Percentiles rank a stretch among this genome's conserved stretches.
These are phyloP conservation scores for Colletotrichum noveboracense DNA, from an alignment of 2,329 filamentous ascomycete genomes.

Conservation along the genomic window DNA sequence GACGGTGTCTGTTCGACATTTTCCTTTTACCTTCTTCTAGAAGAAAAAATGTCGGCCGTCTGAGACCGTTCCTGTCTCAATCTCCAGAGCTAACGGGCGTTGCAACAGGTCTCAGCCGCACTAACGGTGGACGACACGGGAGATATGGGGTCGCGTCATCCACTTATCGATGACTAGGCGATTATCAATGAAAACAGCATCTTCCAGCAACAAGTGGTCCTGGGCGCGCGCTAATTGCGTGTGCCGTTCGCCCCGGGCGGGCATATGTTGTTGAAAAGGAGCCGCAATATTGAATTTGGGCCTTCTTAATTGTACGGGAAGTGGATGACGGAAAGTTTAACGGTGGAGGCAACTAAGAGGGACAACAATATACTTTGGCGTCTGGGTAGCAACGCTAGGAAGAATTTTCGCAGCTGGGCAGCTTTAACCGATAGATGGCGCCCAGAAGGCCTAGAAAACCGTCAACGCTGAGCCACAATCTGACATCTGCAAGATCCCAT, in stretches of 20 bases:
- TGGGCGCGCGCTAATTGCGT: background rate
- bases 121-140: background rate
- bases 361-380: background rate
- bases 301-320: background rate
- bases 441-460: background rate
- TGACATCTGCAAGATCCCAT: background rate
- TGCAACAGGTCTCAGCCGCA: background rate
- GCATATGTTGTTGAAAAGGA: background rate
- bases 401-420: background rate
- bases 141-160: background rate
- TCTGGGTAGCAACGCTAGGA: background rate
- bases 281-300: background rate
- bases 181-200: background rate
- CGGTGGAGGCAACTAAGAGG: background rate
- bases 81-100: background rate
- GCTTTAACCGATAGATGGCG: slow-evolving; percentile 18
- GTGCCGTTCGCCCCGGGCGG: background rate
- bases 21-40: background rate
- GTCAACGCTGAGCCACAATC: slow-evolving; percentile 1
- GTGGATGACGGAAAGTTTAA: background rate
- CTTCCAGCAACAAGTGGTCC: background rate
- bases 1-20: background rate
- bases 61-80: slow-evolving; percentile 4
- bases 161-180: background rate
- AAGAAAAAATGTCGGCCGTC: background rate